A percentile compares a stretch with the other conserved stretches of the same genome.
These are phyloP conservation scores for Stramenopiles sp. DNA, from an alignment of 352 stramenopile genomes.

Conservation along the genomic window DNA sequence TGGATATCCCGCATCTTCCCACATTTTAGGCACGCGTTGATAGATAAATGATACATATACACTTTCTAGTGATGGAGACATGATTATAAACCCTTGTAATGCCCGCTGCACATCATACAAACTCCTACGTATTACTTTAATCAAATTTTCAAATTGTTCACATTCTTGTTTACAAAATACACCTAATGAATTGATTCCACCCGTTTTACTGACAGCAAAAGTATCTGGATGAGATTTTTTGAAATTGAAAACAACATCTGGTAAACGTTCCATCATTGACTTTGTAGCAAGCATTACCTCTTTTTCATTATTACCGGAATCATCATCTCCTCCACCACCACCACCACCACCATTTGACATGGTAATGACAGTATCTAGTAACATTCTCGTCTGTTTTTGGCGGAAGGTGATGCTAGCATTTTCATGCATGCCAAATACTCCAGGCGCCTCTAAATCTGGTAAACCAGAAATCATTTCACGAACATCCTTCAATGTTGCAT, in stretches of 20 bases:
- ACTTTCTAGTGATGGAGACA: conserved; percentile 59
- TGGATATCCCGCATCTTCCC: conserved; percentile 65
- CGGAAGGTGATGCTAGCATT: conserved; percentile 84
- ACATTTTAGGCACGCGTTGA: conserved; percentile 55
- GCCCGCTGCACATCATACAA: conserved; percentile 59
- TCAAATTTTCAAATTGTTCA: conserved; percentile 63
- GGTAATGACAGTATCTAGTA: conserved; percentile 25
- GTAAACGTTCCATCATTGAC: conserved; percentile 4
- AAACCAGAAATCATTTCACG: conserved; percentile 56
- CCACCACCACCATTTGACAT: conserved; percentile 21
- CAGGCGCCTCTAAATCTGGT: conserved; percentile 51
- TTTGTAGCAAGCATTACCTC: conserved; percentile 9
- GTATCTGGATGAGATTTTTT: conserved; percentile 36
- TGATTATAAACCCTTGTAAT: conserved; percentile 66
- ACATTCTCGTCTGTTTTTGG: conserved; percentile 59
- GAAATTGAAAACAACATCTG: neutral
- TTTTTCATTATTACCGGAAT: conserved; percentile 11
- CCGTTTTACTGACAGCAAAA: conserved; percentile 45
- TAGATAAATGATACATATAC: conserved; percentile 75
- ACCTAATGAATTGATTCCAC: conserved; percentile 70
- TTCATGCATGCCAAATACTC: conserved; percentile 71
- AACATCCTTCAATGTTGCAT: conserved; percentile 17
- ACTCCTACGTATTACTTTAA: conserved; percentile 53
- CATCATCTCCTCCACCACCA: conserved; percentile 13
- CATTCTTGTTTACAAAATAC: conserved; percentile 72